Percentiles rank a stretch among this genome's conserved stretches.
Conservation (phyloP, 192 early-diverging fungal species). For the Gaertneriomyces semiglobifer region DNA sequence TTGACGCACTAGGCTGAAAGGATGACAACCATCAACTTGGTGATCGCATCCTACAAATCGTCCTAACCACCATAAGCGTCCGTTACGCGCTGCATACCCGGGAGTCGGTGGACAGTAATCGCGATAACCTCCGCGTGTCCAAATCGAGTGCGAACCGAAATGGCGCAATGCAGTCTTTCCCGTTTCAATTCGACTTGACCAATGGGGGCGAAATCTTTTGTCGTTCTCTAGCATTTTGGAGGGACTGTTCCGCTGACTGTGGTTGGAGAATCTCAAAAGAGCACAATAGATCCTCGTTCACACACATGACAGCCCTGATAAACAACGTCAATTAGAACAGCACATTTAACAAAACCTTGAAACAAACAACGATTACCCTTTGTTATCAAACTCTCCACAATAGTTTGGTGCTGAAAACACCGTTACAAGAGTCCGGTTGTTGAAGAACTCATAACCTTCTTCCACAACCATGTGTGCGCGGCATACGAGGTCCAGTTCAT, state of each 20-base stretch:
- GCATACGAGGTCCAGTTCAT: slow-evolving; percentile 89
- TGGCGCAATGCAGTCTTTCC: no score
- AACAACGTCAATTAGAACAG: background rate
- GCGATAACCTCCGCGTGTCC: no score
- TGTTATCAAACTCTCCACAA: slow-evolving; percentile 89
- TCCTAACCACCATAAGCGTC: no score
- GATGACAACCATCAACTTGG: no score
- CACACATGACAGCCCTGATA: slow-evolving; percentile 86
- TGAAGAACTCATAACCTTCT: slow-evolving; percentile 97
- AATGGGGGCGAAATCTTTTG: slow-evolving; percentile 26
- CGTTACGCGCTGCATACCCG: no score
- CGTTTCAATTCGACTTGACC: slow-evolving; percentile 9
- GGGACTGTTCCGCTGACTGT: background rate
- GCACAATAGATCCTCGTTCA: slow-evolving; percentile 86
- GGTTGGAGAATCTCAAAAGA: slow-evolving; percentile 67
- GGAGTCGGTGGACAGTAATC: no score
- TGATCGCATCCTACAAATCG: no score
- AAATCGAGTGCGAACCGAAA: no score
- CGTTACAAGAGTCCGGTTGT: slow-evolving; percentile 84
- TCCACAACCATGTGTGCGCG: slow-evolving; percentile 96
- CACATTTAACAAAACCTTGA: background rate
- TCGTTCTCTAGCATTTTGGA: slow-evolving; percentile 3
- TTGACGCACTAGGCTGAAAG: no score
- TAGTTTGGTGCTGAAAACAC: slow-evolving; percentile 96
- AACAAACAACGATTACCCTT: slow-evolving; percentile 28